Conservation (phyloP, 176 grass and related monocot species). For the Aegilops longissima region DNA sequence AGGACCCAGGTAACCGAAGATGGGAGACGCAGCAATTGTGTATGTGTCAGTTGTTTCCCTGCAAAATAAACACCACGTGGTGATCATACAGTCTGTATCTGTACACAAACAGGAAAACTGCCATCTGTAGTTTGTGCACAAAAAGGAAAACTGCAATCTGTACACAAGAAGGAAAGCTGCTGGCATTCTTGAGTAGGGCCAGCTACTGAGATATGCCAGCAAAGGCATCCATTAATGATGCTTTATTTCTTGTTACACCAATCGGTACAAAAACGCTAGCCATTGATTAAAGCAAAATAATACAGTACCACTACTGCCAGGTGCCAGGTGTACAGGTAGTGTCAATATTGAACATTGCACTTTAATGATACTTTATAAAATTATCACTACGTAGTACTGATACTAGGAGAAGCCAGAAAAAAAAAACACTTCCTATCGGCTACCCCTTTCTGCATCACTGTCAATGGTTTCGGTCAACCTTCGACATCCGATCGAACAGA, state of each 20-base stretch:
- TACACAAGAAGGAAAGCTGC: background rate
- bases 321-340: background rate
- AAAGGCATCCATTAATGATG: background rate
- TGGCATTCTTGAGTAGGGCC: background rate
- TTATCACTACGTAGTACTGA: background rate
- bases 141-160: no score
- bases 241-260: background rate
- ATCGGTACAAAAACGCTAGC: background rate
- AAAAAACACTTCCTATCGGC: background rate
- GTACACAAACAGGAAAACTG: background rate
- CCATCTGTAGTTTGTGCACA: no score
- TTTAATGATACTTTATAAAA: background rate
- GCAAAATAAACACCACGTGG: constrained; percentile 1
- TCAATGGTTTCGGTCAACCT: background rate
- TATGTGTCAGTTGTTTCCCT: constrained; percentile 90
- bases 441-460: background rate
- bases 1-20: constrained; percentile 75
- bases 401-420: background rate
- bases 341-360: background rate
- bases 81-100: background rate
- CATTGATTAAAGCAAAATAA: background rate
- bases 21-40: constrained; percentile 82
- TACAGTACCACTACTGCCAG: background rate
- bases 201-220: background rate
- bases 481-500: background rate